Conservation (phyloP, 345 rosid species). For the Acer campestre region DNA sequence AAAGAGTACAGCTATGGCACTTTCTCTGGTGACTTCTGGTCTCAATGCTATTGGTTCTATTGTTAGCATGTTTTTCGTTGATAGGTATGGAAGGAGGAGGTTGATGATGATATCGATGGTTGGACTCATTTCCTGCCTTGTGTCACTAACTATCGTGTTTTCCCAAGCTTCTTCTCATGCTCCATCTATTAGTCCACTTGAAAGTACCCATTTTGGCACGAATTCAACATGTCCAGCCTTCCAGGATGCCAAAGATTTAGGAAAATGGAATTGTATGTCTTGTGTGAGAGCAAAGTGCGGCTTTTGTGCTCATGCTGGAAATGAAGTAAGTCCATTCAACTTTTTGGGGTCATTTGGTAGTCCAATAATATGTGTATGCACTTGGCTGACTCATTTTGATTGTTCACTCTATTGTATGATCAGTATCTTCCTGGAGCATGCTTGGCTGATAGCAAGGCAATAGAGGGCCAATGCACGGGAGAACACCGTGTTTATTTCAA, state of each 20-base stretch:
- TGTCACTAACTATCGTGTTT: constrained; percentile 54
- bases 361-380: neutral
- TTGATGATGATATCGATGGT: constrained; percentile 78
- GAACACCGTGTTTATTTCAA: constrained; percentile 49
- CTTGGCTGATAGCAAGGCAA: constrained; percentile 34
- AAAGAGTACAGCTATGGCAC: constrained; percentile 72
- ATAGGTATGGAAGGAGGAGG: constrained; percentile 75
- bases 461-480: constrained; percentile 33
- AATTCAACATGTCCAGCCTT: constrained; percentile 66
- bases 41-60: constrained; percentile 79
- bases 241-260: constrained; percentile 21
- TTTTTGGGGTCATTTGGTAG: neutral
- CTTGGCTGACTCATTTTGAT: neutral
- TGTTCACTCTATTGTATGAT: neutral
- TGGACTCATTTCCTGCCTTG: constrained; percentile 65
- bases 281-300: constrained; percentile 64
- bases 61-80: constrained; percentile 74
- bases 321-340: constrained; percentile 30
- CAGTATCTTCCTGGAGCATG: constrained; percentile 81
- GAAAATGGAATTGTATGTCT: constrained; percentile 65
- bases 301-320: constrained; percentile 48
- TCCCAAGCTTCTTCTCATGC: constrained; percentile 57
- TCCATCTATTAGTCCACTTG: constrained; percentile 37
- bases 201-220: constrained; percentile 44
- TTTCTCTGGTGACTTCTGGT: constrained; percentile 83